Evolutionary conservation across 768 basidiomycete genomes (phyloP).

Genomic region (Ramaria sp.): DNA sequence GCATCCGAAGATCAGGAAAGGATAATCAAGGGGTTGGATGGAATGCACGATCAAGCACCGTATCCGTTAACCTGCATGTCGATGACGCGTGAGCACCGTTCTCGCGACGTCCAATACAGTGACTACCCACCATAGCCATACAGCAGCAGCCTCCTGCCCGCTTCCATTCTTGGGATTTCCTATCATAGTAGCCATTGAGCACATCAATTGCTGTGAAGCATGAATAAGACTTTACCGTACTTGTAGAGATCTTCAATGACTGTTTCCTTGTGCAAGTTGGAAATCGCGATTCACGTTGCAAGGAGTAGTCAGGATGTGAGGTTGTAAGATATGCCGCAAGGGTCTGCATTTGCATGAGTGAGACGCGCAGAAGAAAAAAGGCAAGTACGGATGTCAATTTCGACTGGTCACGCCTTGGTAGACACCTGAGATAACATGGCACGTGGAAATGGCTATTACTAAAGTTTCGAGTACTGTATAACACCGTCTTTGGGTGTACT

Average conservation of each 20-base stretch:
- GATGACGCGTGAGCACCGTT: too few species aligned
- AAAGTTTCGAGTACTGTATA: too few species aligned
- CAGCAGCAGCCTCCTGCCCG: too few species aligned
- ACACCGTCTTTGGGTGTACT: too few species aligned
- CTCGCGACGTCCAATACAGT: too few species aligned
- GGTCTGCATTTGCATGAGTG: slow-evolving; percentile 41
- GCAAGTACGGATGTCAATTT: slow-evolving; percentile 70
- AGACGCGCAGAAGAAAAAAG: not conserved
- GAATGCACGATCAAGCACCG: too few species aligned
- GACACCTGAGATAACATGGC: slow-evolving; percentile 87
- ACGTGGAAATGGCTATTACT: too few species aligned
- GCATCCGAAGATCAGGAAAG: too few species aligned
- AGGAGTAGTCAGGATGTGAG: slow-evolving; percentile 96
- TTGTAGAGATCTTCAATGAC: too few species aligned
- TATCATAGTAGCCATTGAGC: slow-evolving; percentile 14
- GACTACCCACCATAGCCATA: too few species aligned
- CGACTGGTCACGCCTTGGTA: slow-evolving; percentile 95
- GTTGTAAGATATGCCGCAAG: slow-evolving; percentile 96
- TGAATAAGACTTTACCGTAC: slow-evolving; percentile 64
- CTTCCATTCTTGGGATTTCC: slow-evolving; percentile 96
- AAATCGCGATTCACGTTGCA: slow-evolving; percentile 96
- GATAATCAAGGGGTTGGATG: too few species aligned
- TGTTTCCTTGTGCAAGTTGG: slow-evolving; percentile 99
- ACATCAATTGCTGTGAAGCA: not conserved
- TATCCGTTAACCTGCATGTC: too few species aligned